Conservation (phyloP, 2,329 filamentous ascomycete species). For the Xylariaceae sp. region DNA sequence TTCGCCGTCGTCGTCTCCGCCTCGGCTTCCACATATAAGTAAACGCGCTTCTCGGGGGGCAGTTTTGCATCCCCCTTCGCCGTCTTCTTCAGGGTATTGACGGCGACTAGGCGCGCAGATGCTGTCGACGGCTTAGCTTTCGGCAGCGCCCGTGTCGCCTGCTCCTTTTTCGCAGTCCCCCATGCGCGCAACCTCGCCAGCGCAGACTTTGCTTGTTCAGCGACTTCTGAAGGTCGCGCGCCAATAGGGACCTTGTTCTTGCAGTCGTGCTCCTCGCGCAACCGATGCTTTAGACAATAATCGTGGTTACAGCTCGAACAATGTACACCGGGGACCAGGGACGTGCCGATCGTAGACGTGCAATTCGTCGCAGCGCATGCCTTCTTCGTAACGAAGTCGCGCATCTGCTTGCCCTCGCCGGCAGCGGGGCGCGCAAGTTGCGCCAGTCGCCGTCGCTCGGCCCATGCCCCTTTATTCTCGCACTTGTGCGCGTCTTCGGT, state of each 20-base stretch:
- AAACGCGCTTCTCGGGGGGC: constrained; percentile 76
- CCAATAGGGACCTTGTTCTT: constrained; percentile 61
- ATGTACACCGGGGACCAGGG: constrained; percentile 62
- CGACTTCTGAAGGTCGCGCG: constrained; percentile 40
- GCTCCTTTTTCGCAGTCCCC: constrained; percentile 67
- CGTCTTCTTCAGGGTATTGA: constrained; percentile 74
- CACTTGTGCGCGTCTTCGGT: constrained; percentile 76
- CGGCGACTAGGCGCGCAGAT: constrained; percentile 59
- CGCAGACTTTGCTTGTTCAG: constrained; percentile 66
- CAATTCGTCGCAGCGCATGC: constrained; percentile 63
- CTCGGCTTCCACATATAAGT: constrained; percentile 85
- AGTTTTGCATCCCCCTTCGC: constrained; percentile 88
- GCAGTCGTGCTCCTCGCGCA: constrained; percentile 81
- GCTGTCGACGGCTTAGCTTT: constrained; percentile 59
- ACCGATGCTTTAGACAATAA: constrained; percentile 73
- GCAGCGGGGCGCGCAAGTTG: constrained; percentile 49
- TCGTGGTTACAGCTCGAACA: constrained; percentile 65
- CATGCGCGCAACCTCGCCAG: constrained; percentile 74
- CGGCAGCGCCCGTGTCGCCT: constrained; percentile 53
- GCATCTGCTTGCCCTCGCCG: constrained; percentile 50
- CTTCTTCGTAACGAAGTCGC: constrained; percentile 54
- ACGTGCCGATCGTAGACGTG: constrained; percentile 66
- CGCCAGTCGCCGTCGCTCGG: constrained; percentile 50
- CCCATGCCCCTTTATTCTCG: constrained; percentile 56
- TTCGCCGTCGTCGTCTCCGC: constrained; percentile 80